Evolutionary conservation across 163 green algal species (phyloP).

Genomic region (Volvox carteri): DNA sequence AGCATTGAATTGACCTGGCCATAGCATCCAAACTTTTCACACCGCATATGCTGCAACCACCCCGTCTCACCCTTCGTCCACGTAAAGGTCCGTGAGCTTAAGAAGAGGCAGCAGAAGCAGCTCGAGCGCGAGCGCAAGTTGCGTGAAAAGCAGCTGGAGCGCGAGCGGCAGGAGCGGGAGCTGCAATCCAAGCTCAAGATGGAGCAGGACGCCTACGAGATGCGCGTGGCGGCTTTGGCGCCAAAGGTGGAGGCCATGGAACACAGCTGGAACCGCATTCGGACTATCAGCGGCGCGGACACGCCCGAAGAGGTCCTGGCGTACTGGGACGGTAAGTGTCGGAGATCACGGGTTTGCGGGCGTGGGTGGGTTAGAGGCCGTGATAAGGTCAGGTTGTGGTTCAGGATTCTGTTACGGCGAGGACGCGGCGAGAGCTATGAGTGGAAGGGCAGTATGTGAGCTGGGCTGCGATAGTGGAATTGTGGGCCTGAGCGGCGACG

Average conservation of each 20-base stretch:
- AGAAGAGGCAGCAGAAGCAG: slow-evolving; percentile 82
- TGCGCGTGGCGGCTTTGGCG: slow-evolving; percentile 71
- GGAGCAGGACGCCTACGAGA: slow-evolving; percentile 80
- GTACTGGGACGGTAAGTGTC: slow-evolving; percentile 82
- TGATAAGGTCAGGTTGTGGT: too few relatives aligned
- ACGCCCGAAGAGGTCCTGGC: slow-evolving; percentile 82
- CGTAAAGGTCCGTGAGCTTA: slow-evolving; percentile 85
- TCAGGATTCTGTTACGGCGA: too few relatives aligned
- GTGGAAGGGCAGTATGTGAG: too few relatives aligned
- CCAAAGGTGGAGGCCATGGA: slow-evolving; percentile 82
- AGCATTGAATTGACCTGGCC: too few relatives aligned
- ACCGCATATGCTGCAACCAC: too few relatives aligned
- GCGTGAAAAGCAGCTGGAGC: slow-evolving; percentile 75
- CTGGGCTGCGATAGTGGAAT: too few relatives aligned
- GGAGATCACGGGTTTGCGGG: not conserved
- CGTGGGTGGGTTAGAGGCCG: not conserved
- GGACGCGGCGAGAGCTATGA: too few relatives aligned
- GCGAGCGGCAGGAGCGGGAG: slow-evolving; percentile 77
- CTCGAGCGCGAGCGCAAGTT: slow-evolving; percentile 73
- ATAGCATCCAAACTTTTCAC: too few relatives aligned
- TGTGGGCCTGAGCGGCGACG: too few relatives aligned
- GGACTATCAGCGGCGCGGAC: slow-evolving; percentile 76
- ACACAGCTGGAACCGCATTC: slow-evolving; percentile 82
- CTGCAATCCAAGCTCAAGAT: slow-evolving; percentile 73
- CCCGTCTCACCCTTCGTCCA: too few relatives aligned